Evolutionary conservation across 257 asterid genomes (phyloP), one percentile per base, ranked within the genome.

Genomic region (Solanum microdontum): DNA sequence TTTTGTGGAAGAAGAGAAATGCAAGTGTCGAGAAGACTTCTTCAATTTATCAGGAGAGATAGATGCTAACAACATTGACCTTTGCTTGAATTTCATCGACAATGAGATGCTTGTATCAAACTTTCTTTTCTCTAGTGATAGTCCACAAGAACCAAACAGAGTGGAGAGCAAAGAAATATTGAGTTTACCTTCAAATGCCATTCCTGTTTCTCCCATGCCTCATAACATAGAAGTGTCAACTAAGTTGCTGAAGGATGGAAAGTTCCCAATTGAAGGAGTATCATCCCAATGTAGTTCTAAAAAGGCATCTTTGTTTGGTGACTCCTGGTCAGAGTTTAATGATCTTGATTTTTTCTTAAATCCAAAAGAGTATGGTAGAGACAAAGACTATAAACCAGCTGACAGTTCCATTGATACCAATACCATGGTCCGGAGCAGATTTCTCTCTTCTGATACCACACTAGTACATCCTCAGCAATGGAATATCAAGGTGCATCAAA

Each of bases 261-360:
- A 86, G 88, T 87, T 66, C 87, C 39, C 83, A 66, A 90, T 69
- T 83, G 91, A 76, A 88, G 94, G 91, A 36, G 64, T 73, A 85
- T 80, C 87, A 82, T 86, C 88, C 87, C 90, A 90, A 87, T 76
- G 73, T 75, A 80, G 91, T 82, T 86, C 91, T 83, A 89, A 91
- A 86, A 92, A 94, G 86, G 91, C 89, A 87, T 84, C 89, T 43
- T 32, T 79, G 43, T 89, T 90, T 90, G 93, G 91, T 77, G 94
- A 92, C 85, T 91, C 98, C 83, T 91, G 90, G 94, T 89, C 97
- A 66, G 84, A 88, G 30, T 89, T 84, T 77, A 93, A 90, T 86
- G 97, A 93, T 86, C 93, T 90, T 79, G 95, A 93, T 55, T 93
- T 91, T 88, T 92, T 92, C 86, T 87, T 94, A 91, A 93, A 93